Evolutionary conservation across 306 rosid species (phyloP).

Genomic region (Acacia confusa): DNA sequence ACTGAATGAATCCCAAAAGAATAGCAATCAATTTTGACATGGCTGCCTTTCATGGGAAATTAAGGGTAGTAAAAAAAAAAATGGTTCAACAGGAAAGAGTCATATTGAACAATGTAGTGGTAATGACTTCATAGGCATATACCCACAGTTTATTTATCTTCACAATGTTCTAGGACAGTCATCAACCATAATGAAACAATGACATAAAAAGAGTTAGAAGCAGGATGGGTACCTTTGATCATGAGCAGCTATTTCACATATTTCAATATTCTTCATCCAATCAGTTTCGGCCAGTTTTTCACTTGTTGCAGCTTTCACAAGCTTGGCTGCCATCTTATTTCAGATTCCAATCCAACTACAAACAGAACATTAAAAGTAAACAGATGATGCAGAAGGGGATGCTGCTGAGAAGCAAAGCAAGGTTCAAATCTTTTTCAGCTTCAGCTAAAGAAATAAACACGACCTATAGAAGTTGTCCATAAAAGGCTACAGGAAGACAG

Average conservation of each 20-base stretch:
- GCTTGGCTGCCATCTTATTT: conserved; percentile 80
- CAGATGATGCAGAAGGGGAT: conserved; percentile 14
- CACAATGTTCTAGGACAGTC: conserved; percentile 4
- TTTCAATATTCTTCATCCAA: conserved; percentile 85
- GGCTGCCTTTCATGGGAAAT: background rate
- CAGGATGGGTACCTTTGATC: conserved; percentile 64
- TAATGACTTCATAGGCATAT: background rate
- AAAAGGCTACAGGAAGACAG: background rate
- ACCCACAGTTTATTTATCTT: conserved; percentile 21
- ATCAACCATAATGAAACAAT: conserved; percentile 25
- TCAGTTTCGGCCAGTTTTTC: conserved; percentile 77
- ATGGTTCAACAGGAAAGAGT: background rate
- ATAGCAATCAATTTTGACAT: background rate
- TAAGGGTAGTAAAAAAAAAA: background rate
- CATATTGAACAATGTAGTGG: background rate
- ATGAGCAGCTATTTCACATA: conserved; percentile 82
- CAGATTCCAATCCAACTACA: conserved; percentile 27
- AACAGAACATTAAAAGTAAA: conserved; percentile 9
- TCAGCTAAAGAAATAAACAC: background rate
- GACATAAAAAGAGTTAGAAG: background rate
- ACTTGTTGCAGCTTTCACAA: conserved; percentile 83
- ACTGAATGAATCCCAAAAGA: background rate
- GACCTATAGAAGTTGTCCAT: background rate
- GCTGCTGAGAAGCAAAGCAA: background rate
- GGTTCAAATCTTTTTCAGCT: background rate